Evolutionary conservation across 768 basidiomycete species (phyloP), one percentile per base, ranked within the genome.

Genomic region (Udeniomyces megalosporus): DNA sequence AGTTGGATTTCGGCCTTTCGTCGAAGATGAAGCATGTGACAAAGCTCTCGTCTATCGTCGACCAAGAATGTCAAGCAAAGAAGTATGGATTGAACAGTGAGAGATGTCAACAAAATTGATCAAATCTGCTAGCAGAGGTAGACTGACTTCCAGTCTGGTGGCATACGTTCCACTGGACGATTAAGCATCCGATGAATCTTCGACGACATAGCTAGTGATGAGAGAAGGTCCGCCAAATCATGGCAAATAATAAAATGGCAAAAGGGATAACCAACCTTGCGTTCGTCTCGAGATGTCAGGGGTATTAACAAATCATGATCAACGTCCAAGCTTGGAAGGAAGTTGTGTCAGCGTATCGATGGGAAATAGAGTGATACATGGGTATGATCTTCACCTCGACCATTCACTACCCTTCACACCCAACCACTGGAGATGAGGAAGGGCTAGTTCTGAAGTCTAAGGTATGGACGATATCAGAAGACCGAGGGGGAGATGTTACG

Each of bases 361-460:
- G 2, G 8, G 24, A 10, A 12, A 12, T 22, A 48, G 17, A 4
- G 10, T 3, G n/a, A 3, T 6, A 7, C 6, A 11, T 47, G 22
- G 0, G 4, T 14, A 20, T n/a, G n/a, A n/a, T n/a, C 64, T 77
- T 47, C 72, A 88, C 90, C 73, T 71, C 44, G 77, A 67, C 53
- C 90, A 74, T 62, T 93, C 89, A 54, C 79, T 82, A 14, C 79
- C 72, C 71, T 78, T 82, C 17, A 96, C 74, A 2, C 93, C 93
- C 2, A 91, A 71, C 86, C 91, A 96, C 66, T 80, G 74, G 29
- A 92, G 71, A n/a, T n/a, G n/a, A n/a, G n/a, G n/a, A n/a, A n/a
- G n/a, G n/a, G n/a, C n/a, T n/a, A n/a, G n/a, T n/a, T n/a, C n/a
- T n/a, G n/a, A n/a, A n/a, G n/a, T n/a, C n/a, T n/a, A n/a, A n/a